Evolutionary conservation across 116 monocot species (phyloP), one percentile per base, ranked within the genome.

Genomic region (Cymodocea nodosa): DNA sequence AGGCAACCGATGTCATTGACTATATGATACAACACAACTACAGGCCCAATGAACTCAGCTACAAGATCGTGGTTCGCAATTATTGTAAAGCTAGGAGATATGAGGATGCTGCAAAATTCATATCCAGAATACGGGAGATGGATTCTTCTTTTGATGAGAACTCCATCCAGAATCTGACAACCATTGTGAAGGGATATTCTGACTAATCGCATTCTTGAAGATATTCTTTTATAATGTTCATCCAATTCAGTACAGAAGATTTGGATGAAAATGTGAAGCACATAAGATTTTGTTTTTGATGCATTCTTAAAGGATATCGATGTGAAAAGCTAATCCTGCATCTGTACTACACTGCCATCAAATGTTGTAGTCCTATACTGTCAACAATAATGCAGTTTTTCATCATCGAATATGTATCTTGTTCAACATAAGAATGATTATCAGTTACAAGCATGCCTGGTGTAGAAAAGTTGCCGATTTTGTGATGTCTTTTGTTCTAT

Each of bases 21-120:
- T 84, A 89, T 68, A 98, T 92, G 98, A 78, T 85, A 63, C 56
- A 74, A 76, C 80, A 88, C 53, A 66, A 73, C 35, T 78, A 69
- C 78, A 76, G 63, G 64, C 97, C 97, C 50, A 70, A 55, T 57
- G 91, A 91, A 48, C 62, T 91, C 35, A 91, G 84, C 18, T 92
- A 84, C 78, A 89, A 84, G 76, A 86, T 75, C 15, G 55, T 92
- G 8, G 59, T 98, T 64, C 84, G 89, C 73, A 80, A 89, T 14
- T 98, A 82, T 60, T 84, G 86, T 60, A 98, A 81, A 81, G 72
- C 66, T 35, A 80, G 78, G 20, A 74, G 68, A 56, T 84, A 69
- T 34, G 70, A 80, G 3, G 98, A 89, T 18, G 98, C 89, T 19
- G 68, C 50, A 37, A 80, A 79, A n/a, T 98, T 98, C 65, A 50